A percentile compares a stretch with the other conserved stretches of the same genome.
These are phyloP conservation scores for Lonicera japonica DNA, from an alignment of 129 eudicot species.

Conservation along the genomic window DNA sequence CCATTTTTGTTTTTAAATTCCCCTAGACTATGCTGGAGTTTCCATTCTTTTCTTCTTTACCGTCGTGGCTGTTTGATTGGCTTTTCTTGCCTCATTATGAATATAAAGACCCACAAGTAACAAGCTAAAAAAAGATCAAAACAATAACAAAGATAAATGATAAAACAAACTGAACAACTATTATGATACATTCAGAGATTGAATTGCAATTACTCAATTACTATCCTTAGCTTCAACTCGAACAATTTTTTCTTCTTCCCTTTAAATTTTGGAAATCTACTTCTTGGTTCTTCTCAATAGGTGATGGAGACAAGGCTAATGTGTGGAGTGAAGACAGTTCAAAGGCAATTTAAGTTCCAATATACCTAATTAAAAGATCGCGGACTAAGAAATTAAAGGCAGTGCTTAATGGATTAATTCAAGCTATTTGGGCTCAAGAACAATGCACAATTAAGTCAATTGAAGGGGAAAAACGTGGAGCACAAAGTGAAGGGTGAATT, in stretches of 20 bases:
- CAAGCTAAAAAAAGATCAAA: neutral
- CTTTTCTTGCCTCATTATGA: constrained; percentile 94
- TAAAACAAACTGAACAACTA: neutral
- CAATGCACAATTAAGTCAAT: too few species aligned
- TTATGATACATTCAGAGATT: neutral
- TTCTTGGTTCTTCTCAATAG: constrained; percentile 43
- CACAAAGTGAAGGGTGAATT: too few species aligned
- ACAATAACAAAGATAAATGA: neutral
- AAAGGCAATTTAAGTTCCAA: too few species aligned
- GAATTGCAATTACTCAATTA: constrained; percentile 40
- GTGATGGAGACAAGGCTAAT: too few species aligned
- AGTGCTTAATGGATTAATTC: too few species aligned
- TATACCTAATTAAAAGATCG: too few species aligned
- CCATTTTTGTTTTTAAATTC: constrained; percentile 95
- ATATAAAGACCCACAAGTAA: neutral
- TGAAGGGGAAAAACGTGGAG: too few species aligned
- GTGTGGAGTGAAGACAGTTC: too few species aligned
- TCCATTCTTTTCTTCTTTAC: constrained; percentile 94
- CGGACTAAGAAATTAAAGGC: too few species aligned
- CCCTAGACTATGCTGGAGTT: constrained; percentile 76
- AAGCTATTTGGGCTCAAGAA: too few species aligned
- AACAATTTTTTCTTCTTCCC: constrained; percentile 81
- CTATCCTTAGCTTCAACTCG: constrained; percentile 85
- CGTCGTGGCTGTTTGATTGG: constrained; percentile 93
- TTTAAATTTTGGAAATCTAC: constrained; percentile 49